Evolutionary conservation across 2,329 filamentous ascomycete species (phyloP).

Genomic region (Trichoderma koningiopsis): DNA sequence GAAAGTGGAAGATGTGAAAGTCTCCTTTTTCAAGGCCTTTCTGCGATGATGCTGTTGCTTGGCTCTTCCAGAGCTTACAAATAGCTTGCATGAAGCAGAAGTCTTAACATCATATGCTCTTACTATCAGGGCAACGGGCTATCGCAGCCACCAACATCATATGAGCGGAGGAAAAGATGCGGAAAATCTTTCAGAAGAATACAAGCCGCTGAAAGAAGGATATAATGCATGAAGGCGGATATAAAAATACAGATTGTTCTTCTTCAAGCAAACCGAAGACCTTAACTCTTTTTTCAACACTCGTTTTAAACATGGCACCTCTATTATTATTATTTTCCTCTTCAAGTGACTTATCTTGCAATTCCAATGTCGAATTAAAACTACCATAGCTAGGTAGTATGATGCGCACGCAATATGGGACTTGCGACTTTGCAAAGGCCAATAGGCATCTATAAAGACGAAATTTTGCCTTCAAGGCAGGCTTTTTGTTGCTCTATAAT

Average conservation of each 20-base stretch:
- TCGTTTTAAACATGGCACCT: not conserved
- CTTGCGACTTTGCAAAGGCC: not conserved
- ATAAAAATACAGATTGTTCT: not conserved
- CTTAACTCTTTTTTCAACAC: not conserved
- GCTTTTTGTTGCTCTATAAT: not conserved
- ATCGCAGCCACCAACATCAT: not conserved
- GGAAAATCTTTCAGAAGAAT: not conserved
- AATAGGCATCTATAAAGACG: not conserved
- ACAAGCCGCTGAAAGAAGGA: not conserved
- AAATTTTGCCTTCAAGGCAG: not conserved
- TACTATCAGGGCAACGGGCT: not conserved
- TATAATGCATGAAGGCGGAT: not conserved
- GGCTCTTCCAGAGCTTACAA: not conserved
- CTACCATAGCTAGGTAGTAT: not conserved
- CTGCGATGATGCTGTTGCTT: not conserved
- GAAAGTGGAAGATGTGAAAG: constrained; percentile 12
- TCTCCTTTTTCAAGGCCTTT: not conserved
- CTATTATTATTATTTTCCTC: not conserved
- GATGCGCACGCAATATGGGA: not conserved
- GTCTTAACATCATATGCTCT: not conserved
- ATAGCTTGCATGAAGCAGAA: not conserved
- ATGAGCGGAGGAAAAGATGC: not conserved
- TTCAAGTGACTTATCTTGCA: not conserved
- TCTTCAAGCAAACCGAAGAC: not conserved
- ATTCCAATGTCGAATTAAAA: not conserved